Evolutionary conservation across 1,139 yeast genomes (phyloP), one percentile per base, ranked within the genome.

Genomic region (Pichia sp.): DNA sequence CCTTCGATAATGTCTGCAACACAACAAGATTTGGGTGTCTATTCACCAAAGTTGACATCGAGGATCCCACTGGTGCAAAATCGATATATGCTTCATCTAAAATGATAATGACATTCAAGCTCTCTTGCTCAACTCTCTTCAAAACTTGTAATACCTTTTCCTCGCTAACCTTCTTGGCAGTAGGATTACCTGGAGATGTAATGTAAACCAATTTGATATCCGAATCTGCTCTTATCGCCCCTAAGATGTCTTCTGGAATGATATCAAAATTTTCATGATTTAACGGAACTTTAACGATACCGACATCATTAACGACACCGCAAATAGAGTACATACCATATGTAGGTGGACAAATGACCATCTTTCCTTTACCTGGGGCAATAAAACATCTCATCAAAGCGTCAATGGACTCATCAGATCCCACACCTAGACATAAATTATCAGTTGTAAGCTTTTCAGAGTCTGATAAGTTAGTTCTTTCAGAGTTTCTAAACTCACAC

Each of bases 121-220:
- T 57, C 3, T 52, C 39, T 1, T 40, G 33, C 16, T 69, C 67
- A 17, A 56, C 42, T 39, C 67, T 64, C 11, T 65, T 55, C 37
- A 85, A 60, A 18, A 91, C 58, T 33, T 65, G 59, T 32, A 73
- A 62, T 16, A 91, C 61, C 19, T 63, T 60, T 0, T 57, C 59
- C 9, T 69, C 66, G 20, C 69, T 66, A 27, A 91, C 58, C 33
- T 75, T 61, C 27, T 76, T 71, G 5, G 82, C 96, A 0, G 98
- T 91, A 23, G 98, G 98, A 56, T 91, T 91, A 22, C 98, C 98
- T n/a, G 98, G 98, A 2, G 96, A 84, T n/a, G 97, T 88, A 45
- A 88, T 63, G 56, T 86, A 88, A 2, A 82, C 66, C 41, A 91
- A 58, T 52, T 86, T 88, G 48, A 88, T 79, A 10, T 60, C 38